phyloP scores from a whole-genome alignment of 306 rosid genomes.

The Pyrus communis region DNA sequence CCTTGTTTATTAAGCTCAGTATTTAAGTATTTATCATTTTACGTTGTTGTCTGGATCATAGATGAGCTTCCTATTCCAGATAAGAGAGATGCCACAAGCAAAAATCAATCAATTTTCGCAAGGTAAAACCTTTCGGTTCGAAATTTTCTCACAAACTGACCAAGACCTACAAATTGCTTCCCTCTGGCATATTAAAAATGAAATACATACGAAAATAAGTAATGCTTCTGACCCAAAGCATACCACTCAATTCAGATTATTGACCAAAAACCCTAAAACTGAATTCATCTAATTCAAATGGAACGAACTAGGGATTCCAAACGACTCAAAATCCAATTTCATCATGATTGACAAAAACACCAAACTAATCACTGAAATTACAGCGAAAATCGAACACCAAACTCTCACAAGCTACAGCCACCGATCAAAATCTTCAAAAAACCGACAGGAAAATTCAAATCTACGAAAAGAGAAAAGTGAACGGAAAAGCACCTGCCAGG shows the following conservation, averaged over 20 bases:
- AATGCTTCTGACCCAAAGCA: background rate
- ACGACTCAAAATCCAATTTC: background rate
- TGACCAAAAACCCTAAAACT: constrained; percentile 14
- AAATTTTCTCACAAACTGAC: background rate
- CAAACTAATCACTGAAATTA: background rate
- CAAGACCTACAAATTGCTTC: background rate
- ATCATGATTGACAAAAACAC: background rate
- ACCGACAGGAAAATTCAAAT: background rate
- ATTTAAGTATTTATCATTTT: background rate
- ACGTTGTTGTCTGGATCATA: background rate
- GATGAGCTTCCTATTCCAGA: background rate
- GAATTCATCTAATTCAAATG: background rate
- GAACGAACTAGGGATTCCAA: background rate
- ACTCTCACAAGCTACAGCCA: background rate
- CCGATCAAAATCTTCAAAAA: background rate
- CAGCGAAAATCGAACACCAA: background rate
- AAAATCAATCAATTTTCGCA: background rate
- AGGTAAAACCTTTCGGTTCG: background rate
- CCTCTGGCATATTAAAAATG: background rate
- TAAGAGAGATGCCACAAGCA: background rate
- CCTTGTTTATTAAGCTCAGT: background rate
- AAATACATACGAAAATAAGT: background rate
- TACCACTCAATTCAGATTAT: background rate
- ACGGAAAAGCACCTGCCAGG: constrained; percentile 79
- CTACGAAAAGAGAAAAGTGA: background rate